Conservation (phyloP, 2,329 filamentous ascomycete species). For the Diaporthe vexans region DNA sequence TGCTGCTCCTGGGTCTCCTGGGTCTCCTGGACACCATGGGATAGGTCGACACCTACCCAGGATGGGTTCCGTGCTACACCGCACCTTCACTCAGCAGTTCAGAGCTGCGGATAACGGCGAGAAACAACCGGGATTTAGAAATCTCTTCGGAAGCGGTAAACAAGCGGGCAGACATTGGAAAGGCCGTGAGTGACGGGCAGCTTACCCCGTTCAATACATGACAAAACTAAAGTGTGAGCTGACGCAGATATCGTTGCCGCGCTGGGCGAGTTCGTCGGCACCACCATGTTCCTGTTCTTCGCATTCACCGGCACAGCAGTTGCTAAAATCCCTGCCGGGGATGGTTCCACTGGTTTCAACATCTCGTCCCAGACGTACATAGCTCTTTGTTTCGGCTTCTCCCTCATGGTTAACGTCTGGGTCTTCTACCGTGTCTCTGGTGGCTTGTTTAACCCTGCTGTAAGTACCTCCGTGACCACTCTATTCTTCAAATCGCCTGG, state of each 20-base stretch:
- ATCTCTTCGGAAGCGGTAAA: neutral
- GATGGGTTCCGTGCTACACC: neutral
- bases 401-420: slow-evolving; percentile 63
- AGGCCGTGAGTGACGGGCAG: neutral
- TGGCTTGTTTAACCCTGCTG: slow-evolving; percentile 56
- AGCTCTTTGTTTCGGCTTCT: slow-evolving; percentile 58
- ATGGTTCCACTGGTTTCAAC: slow-evolving; percentile 21
- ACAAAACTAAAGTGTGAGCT: neutral
- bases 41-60: neutral
- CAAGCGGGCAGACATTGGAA: slow-evolving; percentile 1
- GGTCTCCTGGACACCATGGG: neutral
- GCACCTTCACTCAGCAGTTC: slow-evolving; percentile 23
- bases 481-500: neutral
- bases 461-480: neutral
- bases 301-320: slow-evolving; percentile 53
- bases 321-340: slow-evolving; percentile 41
- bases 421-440: slow-evolving; percentile 63
- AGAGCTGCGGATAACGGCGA: slow-evolving; percentile 16
- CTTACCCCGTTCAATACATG: no score
- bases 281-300: slow-evolving; percentile 60
- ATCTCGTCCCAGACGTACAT: slow-evolving; percentile 51
- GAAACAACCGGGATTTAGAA: neutral
- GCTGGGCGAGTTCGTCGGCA: slow-evolving; percentile 57
- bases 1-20: no score
- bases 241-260: neutral